Percentiles rank a stretch among this genome's conserved stretches.
phyloP scores from a whole-genome alignment of 2,329 filamentous ascomycete genomes.

The Pseudogymnoascus sp. region DNA sequence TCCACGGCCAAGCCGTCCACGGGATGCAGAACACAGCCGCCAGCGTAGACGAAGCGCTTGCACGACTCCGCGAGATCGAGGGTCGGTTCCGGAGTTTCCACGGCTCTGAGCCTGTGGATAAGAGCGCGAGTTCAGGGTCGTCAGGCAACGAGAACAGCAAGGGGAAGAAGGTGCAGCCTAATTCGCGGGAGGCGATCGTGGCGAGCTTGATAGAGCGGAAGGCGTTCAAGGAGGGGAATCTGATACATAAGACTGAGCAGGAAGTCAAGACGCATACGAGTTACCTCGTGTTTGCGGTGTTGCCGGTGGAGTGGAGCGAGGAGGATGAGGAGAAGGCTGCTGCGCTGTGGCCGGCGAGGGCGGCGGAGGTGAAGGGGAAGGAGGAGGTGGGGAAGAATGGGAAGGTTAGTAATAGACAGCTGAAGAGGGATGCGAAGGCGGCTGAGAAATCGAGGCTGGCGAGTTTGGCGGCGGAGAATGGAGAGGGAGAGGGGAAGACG shows the following conservation, averaged over 20 bases:
- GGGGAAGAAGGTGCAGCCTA: conserved; percentile 24
- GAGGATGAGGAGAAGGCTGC: conserved; percentile 69
- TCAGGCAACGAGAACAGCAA: conserved; percentile 31
- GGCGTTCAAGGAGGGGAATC: conserved; percentile 66
- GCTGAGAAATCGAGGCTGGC: not conserved
- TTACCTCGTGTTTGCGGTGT: conserved; percentile 88
- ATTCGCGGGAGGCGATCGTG: conserved; percentile 29
- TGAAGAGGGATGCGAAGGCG: conserved; percentile 7
- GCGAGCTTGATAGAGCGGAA: conserved; percentile 39
- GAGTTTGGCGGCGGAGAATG: not conserved
- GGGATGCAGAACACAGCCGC: conserved; percentile 52
- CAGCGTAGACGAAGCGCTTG: conserved; percentile 73
- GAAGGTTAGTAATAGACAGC: conserved; percentile 5
- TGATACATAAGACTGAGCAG: conserved; percentile 75
- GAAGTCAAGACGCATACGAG: conserved; percentile 95
- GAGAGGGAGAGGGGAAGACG: not conserved
- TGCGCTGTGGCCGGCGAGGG: conserved; percentile 51
- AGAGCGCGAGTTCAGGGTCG: conserved; percentile 7
- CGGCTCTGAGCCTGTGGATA: conserved; percentile 27
- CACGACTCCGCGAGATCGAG: conserved; percentile 67
- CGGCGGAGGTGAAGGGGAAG: conserved; percentile 35
- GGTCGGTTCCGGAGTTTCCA: conserved; percentile 62
- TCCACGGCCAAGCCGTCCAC: conserved; percentile 49
- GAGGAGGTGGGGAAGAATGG: conserved; percentile 42
- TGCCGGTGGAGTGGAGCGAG: conserved; percentile 80